These are phyloP conservation scores for Boletus speciosus DNA, from an alignment of 768 basidiomycete species.

Conservation along the genomic window DNA sequence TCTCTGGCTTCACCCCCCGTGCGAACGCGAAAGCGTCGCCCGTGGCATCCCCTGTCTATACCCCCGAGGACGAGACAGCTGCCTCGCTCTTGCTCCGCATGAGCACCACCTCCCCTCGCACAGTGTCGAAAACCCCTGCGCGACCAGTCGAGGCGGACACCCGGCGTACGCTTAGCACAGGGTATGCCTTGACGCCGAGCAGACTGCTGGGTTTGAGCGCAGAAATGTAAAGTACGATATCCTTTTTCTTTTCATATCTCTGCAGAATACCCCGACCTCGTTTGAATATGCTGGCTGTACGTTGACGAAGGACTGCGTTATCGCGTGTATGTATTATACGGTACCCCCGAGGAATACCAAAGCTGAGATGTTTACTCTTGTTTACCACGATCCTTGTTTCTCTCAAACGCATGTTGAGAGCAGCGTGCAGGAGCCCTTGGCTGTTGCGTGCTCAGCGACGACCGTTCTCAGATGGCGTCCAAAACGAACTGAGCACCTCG, in stretches of 20 bases:
- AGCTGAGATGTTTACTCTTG: slow-evolving; percentile 3
- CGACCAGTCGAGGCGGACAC: background rate
- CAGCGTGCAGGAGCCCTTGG: background rate
- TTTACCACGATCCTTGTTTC: slow-evolving; percentile 1
- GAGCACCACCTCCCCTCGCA: slow-evolving; percentile 31
- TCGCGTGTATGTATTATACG: slow-evolving; percentile 6
- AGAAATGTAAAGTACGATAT: slow-evolving; percentile 5
- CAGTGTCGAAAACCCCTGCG: background rate
- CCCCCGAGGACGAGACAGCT: slow-evolving; percentile 66
- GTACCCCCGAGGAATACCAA: background rate
- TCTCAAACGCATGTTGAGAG: slow-evolving; percentile 10
- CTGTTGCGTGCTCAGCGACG: background rate
- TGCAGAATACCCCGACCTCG: background rate
- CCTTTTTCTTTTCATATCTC: background rate
- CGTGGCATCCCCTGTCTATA: slow-evolving; percentile 22
- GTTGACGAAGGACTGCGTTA: background rate
- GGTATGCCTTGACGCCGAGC: slow-evolving; percentile 26
- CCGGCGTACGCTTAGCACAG: background rate
- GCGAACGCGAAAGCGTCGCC: slow-evolving; percentile 19
- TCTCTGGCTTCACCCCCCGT: slow-evolving; percentile 22
- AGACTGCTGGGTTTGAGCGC: slow-evolving; percentile 21
- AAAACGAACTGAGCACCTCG: background rate
- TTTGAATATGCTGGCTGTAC: background rate
- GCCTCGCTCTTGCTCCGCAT: slow-evolving; percentile 68
- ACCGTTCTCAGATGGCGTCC: background rate